Percentiles rank a stretch among this genome's conserved stretches.
Conservation (phyloP, 1,284 basidiomycete genomes). For the Trichosporon ovoides region DNA sequence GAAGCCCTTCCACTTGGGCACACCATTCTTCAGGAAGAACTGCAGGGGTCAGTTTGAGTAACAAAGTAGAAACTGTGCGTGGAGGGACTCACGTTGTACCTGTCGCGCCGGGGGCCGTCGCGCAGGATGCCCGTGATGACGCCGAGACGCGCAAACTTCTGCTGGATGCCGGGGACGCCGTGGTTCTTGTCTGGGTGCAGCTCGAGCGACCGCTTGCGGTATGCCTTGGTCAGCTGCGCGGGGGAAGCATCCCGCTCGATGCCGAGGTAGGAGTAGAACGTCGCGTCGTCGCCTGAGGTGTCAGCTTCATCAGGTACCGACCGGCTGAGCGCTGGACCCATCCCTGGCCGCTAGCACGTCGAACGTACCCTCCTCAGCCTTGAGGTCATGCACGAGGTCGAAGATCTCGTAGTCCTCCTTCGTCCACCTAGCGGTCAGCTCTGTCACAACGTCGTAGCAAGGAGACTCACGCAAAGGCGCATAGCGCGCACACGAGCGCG, state of each 20-base stretch:
- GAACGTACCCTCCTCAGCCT: conserved; percentile 66
- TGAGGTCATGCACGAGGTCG: conserved; percentile 80
- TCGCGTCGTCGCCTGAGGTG: conserved; percentile 66
- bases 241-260: conserved; percentile 65
- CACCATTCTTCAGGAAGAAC: conserved; percentile 50
- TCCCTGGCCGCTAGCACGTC: neutral
- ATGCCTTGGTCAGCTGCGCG: conserved; percentile 74
- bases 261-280: conserved; percentile 82
- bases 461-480: conserved; percentile 11
- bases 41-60: conserved; percentile 12
- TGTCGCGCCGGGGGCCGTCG: conserved; percentile 66
- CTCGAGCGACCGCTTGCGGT: conserved; percentile 78
- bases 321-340: too few species aligned
- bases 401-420: conserved; percentile 93
- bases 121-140: conserved; percentile 77
- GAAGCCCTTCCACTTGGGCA: conserved; percentile 48
- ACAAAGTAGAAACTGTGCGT: too few species aligned
- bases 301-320: neutral
- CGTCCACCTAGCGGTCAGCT: conserved; percentile 29
- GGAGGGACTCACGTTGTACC: conserved; percentile 54
- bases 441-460: neutral
- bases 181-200: conserved; percentile 93
- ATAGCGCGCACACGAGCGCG: conserved; percentile 12
- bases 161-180: conserved; percentile 69
- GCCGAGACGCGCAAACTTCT: conserved; percentile 79